Base-by-base conservation (phyloP, 345 rosid species). In the Cardamine resedifolia region DNA sequence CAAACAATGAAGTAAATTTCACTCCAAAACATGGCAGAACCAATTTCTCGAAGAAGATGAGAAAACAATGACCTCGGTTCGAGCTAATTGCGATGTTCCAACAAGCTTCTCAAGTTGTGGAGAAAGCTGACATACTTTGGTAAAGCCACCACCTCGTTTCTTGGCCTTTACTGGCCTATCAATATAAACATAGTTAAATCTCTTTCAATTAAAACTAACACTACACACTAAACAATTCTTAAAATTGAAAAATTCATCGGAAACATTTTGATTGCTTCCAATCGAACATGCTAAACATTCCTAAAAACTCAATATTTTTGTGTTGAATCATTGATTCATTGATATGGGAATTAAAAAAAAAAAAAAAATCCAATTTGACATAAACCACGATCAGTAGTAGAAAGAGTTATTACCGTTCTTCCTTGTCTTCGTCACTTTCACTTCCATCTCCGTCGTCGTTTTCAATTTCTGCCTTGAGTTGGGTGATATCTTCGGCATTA, bases 61-160 rank as follows among this genome's bases (percentile, higher is more conserved):
- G 16, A 41, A 41, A 41, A 2, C 14, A 30, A 30, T 10, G 60
- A 89, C 97, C 97, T 89, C 84, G 23, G 96, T 86, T 77, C 97
- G 82, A 43, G 86, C 83, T 80, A 91, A 83, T 61, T 81, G 82
- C 63, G 96, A 74, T 33, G 78, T 80, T 56, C 96, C 89, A 34
- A 82, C 55, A 72, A 91, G 26, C 33, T 82, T 79, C 74, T 89
- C 90, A 79, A 91, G 96, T 68, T 86, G 82, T 7, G 91, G 93
- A 60, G 97, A 91, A 39, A 91, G 88, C 80, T 87, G 86, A 58
- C 89, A 89, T 64, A 85, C 28, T 79, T 81, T 91, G 49, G 75
- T 66, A 75, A 89, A 89, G 12, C 96, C 97, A 47, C 96, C 88
- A 7, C 85, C 72, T 77, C 83, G 82, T 71, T 80, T 89, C 85